A percentile compares a stretch with the other conserved stretches of the same genome.
Conservation (phyloP, 768 basidiomycete genomes). For the Suillus subalutaceus region DNA sequence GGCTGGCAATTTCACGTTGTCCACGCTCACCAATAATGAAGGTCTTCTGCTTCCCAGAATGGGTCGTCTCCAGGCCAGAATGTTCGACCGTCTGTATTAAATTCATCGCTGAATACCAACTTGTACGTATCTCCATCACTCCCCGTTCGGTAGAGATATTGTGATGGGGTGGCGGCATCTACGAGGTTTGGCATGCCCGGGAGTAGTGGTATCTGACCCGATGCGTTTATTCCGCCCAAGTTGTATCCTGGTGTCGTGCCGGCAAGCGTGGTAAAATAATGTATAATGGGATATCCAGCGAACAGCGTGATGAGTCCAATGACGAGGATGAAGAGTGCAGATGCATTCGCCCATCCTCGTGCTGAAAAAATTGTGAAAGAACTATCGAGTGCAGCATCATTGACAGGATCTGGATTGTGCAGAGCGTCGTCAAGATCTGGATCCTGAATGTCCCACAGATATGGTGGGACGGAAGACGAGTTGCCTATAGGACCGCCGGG, state of each 20-base stretch:
- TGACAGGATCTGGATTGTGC: constrained; percentile 84
- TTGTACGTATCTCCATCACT: constrained; percentile 78
- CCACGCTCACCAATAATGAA: constrained; percentile 73
- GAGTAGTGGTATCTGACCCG: constrained; percentile 85
- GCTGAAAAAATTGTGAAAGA: constrained; percentile 76
- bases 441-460: constrained; percentile 77
- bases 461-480: constrained; percentile 69
- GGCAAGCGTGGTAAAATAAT: constrained; percentile 44
- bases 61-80: constrained; percentile 83
- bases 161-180: constrained; percentile 73
- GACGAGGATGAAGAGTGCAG: constrained; percentile 70
- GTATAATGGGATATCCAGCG: constrained; percentile 85
- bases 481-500: constrained; percentile 36
- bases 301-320: constrained; percentile 77
- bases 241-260: constrained; percentile 62
- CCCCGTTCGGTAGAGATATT: constrained; percentile 59
- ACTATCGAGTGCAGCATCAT: constrained; percentile 60
- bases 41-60: constrained; percentile 84
- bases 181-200: constrained; percentile 69
- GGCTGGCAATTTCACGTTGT: background rate
- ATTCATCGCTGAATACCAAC: constrained; percentile 90
- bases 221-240: constrained; percentile 79
- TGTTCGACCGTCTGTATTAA: constrained; percentile 70
- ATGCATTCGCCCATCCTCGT: constrained; percentile 83
- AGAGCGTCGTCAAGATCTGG: constrained; percentile 89